Base-by-base conservation (phyloP, 139 green algal species). In the Ostreobium quekettii region DNA sequence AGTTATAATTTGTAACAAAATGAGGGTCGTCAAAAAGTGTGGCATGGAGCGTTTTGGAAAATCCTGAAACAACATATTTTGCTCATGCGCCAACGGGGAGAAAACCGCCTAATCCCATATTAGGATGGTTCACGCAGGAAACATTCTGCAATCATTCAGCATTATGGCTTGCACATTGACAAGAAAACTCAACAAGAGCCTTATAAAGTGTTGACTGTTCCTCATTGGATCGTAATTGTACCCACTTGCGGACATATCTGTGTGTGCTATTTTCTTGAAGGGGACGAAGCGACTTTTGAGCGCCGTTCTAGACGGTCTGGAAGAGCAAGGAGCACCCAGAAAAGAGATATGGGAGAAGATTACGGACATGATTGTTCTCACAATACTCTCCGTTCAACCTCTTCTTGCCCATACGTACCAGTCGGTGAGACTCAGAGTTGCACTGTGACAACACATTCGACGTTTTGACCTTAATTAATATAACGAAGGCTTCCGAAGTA, bases 361-460 rank as follows among this genome's bases (percentile, higher is more conserved):
- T 38, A 57, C 61, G 19, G 60, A 70, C 28, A 73, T 81, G 4
- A 38, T 81, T 0, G 61, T 60, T 1, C 53, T 78, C 33, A 46
- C 71, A 3, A 68, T 82, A 19, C 42, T 53, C 15, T 53, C 42
- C 19, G 19, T 53, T 26, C 76, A 82, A 47, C 73, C 76, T 1
- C 38, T 77, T 26, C 70, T 80, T 5, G 73, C 76, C 2, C 76
- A 82, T 67, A 80, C 64, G 42, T 82, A 80, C 48, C 73, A 77
- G 15, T 53, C 42, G 42, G 42, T 53, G 19, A 11, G 42, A 53
- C 19, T 11, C 42, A n/a, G n/a, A n/a, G n/a, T n/a, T n/a, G n/a
- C n/a, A n/a, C n/a, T n/a, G n/a, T n/a, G n/a, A n/a, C n/a, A n/a
- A n/a, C n/a, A n/a, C n/a, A n/a, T n/a, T n/a, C n/a, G n/a, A n/a